These are phyloP conservation scores for Punica granatum DNA, from an alignment of 345 rosid genomes.

Conservation along the genomic window DNA sequence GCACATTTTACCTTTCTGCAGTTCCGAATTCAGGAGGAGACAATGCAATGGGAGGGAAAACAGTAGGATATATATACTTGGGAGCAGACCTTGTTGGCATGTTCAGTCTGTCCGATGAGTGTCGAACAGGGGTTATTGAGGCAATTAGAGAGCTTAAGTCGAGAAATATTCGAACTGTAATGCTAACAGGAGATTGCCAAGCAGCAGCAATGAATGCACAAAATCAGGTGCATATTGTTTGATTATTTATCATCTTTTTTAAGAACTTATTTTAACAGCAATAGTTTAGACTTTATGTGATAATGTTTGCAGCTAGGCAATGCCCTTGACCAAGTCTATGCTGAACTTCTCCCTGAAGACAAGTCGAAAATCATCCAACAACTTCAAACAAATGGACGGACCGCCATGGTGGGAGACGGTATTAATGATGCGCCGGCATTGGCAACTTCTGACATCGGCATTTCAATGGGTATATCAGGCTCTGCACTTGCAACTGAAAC, in stretches of 20 bases:
- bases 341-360: conserved; percentile 80
- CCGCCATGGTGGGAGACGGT: conserved; percentile 89
- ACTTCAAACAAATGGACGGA: conserved; percentile 51
- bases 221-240: conserved; percentile 44
- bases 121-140: conserved; percentile 64
- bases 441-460: conserved; percentile 83
- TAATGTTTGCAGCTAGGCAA: conserved; percentile 47
- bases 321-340: conserved; percentile 44
- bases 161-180: conserved; percentile 46
- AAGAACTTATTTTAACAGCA: not conserved
- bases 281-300: not conserved
- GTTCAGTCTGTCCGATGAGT: conserved; percentile 69
- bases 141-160: conserved; percentile 54
- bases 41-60: conserved; percentile 37
- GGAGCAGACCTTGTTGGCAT: conserved; percentile 36
- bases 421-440: conserved; percentile 91
- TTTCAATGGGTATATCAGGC: conserved; percentile 88
- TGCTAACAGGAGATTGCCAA: conserved; percentile 85
- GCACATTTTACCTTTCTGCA: not conserved
- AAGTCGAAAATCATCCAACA: conserved; percentile 45
- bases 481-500: conserved; percentile 89
- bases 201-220: conserved; percentile 65
- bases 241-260: not conserved
- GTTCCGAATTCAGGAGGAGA: conserved; percentile 33
- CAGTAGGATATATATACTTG: conserved; percentile 51